Percentiles rank a stretch among this genome's conserved stretches.
Evolutionary conservation across 805 yeast species (phyloP).

Genomic region (Henningerozyma blattae): DNA sequence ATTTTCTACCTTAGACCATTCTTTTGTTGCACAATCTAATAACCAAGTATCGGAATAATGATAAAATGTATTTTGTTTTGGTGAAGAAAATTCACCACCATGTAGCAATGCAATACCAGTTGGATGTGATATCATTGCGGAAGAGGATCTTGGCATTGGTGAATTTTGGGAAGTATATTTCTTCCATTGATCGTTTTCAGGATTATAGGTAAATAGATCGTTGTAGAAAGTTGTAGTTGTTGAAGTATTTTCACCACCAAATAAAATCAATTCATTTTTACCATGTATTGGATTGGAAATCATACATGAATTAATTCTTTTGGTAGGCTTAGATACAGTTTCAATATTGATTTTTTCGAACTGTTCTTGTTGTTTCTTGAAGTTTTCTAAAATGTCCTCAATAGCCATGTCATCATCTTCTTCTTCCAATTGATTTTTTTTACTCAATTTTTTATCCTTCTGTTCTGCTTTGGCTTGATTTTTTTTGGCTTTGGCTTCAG

Average conservation of each 20-base stretch:
- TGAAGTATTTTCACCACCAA: slow-evolving; percentile 77
- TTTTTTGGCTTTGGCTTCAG: slow-evolving; percentile 74
- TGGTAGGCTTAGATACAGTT: slow-evolving; percentile 46
- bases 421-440: slow-evolving; percentile 56
- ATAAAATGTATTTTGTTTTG: slow-evolving; percentile 89
- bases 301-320: slow-evolving; percentile 63
- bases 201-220: slow-evolving; percentile 61
- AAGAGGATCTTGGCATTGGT: slow-evolving; percentile 89
- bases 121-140: slow-evolving; percentile 88
- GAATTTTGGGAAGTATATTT: slow-evolving; percentile 67
- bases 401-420: slow-evolving; percentile 76
- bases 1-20: slow-evolving; percentile 79
- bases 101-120: slow-evolving; percentile 75
- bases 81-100: slow-evolving; percentile 96
- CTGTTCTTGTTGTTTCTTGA: slow-evolving; percentile 67
- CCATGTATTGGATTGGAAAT: slow-evolving; percentile 66
- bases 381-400: slow-evolving; percentile 68
- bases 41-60: slow-evolving; percentile 97
- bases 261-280: slow-evolving; percentile 64
- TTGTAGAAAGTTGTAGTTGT: slow-evolving; percentile 60
- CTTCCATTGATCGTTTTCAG: slow-evolving; percentile 76
- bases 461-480: slow-evolving; percentile 58
- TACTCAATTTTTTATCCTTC: slow-evolving; percentile 63
- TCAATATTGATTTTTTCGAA: slow-evolving; percentile 62
- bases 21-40: slow-evolving; percentile 69